These are phyloP conservation scores for Alternaria alternata DNA, from an alignment of 2,329 filamentous ascomycete genomes.

Conservation along the genomic window DNA sequence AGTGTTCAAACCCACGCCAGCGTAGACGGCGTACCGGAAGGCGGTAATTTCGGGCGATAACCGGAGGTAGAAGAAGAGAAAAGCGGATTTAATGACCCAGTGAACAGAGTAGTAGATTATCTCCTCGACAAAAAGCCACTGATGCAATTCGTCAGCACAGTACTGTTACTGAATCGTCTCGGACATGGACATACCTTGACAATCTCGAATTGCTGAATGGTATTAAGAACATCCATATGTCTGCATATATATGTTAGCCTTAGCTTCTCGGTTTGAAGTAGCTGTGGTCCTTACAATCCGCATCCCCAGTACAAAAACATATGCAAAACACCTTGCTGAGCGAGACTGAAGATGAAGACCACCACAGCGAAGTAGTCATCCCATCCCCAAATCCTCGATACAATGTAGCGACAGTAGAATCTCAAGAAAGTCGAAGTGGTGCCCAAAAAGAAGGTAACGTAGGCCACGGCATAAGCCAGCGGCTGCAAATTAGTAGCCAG, in stretches of 20 bases:
- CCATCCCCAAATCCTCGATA: constrained; percentile 27
- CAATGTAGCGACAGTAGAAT: constrained; percentile 25
- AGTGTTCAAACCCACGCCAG: constrained; percentile 36
- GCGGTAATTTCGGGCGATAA: constrained; percentile 27
- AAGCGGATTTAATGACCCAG: constrained; percentile 44
- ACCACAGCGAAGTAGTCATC: constrained; percentile 29
- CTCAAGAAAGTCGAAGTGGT: constrained; percentile 22
- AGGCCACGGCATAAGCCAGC: constrained; percentile 29
- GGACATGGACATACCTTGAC: background rate
- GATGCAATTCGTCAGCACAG: background rate
- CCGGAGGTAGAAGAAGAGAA: constrained; percentile 48
- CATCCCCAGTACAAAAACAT: constrained; percentile 34
- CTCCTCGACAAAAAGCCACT: constrained; percentile 43
- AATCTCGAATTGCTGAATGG: constrained; percentile 10
- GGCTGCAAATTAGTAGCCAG: constrained; percentile 24
- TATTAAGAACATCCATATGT: constrained; percentile 5
- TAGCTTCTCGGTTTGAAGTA: background rate
- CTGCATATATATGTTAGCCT: background rate
- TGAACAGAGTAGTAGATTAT: constrained; percentile 44
- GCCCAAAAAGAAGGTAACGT: constrained; percentile 26
- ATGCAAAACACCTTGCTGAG: constrained; percentile 30
- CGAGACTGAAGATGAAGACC: constrained; percentile 22
- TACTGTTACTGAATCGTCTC: background rate
- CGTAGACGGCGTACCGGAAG: constrained; percentile 35
- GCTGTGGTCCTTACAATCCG: constrained; percentile 23